phyloP scores from a whole-genome alignment of 768 basidiomycete species.

The Suillus alpinus region DNA sequence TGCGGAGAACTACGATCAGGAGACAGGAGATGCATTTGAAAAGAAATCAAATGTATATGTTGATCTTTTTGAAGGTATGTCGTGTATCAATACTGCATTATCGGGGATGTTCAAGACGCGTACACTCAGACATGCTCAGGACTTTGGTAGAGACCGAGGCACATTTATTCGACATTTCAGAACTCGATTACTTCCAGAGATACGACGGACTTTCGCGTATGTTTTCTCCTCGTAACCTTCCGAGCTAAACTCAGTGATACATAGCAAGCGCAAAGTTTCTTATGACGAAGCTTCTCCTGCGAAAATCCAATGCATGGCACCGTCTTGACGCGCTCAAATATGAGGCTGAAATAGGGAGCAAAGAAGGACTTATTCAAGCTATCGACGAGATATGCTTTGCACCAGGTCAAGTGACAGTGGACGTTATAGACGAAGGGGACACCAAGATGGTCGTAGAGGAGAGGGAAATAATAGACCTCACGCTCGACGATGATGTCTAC shows the following conservation, averaged over 20 bases:
- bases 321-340: constrained; percentile 46
- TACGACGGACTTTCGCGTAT: constrained; percentile 50
- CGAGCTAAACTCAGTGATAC: constrained; percentile 9
- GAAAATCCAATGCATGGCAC: constrained; percentile 56
- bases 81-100: background rate
- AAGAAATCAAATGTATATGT: constrained; percentile 21
- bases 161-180: constrained; percentile 49
- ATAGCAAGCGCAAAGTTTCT: constrained; percentile 60
- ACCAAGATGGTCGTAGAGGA: background rate
- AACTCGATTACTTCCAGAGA: constrained; percentile 41
- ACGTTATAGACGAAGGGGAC: background rate
- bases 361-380: constrained; percentile 34
- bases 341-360: constrained; percentile 38
- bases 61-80: constrained; percentile 28
- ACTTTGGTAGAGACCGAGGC: constrained; percentile 49
- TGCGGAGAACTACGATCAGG: background rate
- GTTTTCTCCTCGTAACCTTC: constrained; percentile 19
- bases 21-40: background rate
- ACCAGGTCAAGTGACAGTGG: constrained; percentile 3
- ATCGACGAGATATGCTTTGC: constrained; percentile 42
- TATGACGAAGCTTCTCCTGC: constrained; percentile 58
- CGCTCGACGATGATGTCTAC: background rate
- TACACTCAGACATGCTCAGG: constrained; percentile 49
- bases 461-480: background rate
- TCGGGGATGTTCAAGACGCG: background rate